Percentiles rank a stretch among this genome's conserved stretches.
These are phyloP conservation scores for Cardamine occulta DNA, from an alignment of 345 rosid species.

Conservation along the genomic window DNA sequence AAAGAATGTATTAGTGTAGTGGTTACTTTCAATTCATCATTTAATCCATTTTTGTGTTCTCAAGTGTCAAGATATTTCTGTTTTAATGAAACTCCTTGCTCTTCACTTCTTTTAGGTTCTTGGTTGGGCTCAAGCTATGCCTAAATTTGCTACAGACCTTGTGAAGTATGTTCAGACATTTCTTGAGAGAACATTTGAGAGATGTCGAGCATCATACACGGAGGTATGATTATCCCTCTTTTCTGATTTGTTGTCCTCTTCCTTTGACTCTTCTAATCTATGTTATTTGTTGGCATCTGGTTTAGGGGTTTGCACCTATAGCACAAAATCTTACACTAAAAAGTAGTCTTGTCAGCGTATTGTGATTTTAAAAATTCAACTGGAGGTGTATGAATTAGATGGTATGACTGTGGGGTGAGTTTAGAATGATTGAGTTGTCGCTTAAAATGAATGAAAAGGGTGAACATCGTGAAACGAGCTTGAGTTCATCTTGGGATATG, in stretches of 20 bases:
- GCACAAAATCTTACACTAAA: conserved; percentile 14
- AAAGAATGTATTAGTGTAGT: conserved; percentile 6
- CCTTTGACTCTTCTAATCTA: conserved; percentile 22
- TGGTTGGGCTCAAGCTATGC: conserved; percentile 99
- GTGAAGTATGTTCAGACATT: conserved; percentile 93
- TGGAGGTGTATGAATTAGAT: conserved; percentile 20
- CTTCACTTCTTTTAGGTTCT: conserved; percentile 61
- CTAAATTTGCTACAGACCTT: conserved; percentile 92
- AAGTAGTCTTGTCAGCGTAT: conserved; percentile 7
- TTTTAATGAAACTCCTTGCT: conserved; percentile 26
- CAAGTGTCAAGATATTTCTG: conserved; percentile 22
- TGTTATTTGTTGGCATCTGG: conserved; percentile 35
- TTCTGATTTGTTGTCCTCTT: conserved; percentile 26
- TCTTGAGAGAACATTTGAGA: conserved; percentile 96
- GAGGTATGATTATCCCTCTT: conserved; percentile 60
- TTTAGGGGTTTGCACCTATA: conserved; percentile 29
- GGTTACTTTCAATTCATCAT: conserved; percentile 12
- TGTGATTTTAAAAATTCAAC: neutral
- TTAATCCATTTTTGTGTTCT: neutral
- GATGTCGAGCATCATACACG: conserved; percentile 96
- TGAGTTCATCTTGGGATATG: conserved; percentile 18
- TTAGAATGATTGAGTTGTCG: neutral
- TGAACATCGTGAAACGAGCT: conserved; percentile 18
- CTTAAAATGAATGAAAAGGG: neutral
- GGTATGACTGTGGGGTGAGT: conserved; percentile 21